These are phyloP conservation scores for Metarhizium guizhouense DNA, from an alignment of 2,329 filamentous ascomycete genomes.

Conservation along the genomic window DNA sequence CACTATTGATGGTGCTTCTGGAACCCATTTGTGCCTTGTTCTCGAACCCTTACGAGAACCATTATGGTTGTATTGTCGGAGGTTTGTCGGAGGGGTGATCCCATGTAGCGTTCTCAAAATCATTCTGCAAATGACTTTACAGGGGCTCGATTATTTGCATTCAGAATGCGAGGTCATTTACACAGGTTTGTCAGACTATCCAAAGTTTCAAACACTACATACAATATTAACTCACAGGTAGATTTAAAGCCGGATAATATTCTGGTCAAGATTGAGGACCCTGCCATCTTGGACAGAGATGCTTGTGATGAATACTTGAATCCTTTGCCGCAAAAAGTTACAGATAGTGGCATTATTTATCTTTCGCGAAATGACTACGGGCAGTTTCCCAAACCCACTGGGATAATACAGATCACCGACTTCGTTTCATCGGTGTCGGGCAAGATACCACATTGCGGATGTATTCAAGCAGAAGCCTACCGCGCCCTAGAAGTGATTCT, in stretches of 20 bases:
- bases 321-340: constrained; percentile 13
- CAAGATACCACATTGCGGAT: constrained; percentile 1
- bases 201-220: not conserved
- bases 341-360: constrained; percentile 11
- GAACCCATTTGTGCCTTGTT: constrained; percentile 12
- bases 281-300: constrained; percentile 9
- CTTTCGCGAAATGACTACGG: constrained; percentile 15
- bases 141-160: constrained; percentile 15
- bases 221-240: not conserved
- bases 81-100: constrained; percentile 12
- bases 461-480: constrained; percentile 11
- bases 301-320: constrained; percentile 12
- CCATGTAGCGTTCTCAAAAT: constrained; percentile 12
- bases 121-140: constrained; percentile 13
- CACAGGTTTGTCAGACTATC: constrained; percentile 7
- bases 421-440: constrained; percentile 11
- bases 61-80: constrained; percentile 14
- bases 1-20: constrained; percentile 1
- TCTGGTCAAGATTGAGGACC: constrained; percentile 12
- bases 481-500: constrained; percentile 15
- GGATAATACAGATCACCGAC: constrained; percentile 11
- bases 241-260: constrained; percentile 15
- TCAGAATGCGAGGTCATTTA: constrained; percentile 14
- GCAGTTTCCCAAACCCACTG: constrained; percentile 8
- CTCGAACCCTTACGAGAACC: constrained; percentile 14